Conservation (phyloP, 768 basidiomycete species). For the Tulasnella sp. region DNA sequence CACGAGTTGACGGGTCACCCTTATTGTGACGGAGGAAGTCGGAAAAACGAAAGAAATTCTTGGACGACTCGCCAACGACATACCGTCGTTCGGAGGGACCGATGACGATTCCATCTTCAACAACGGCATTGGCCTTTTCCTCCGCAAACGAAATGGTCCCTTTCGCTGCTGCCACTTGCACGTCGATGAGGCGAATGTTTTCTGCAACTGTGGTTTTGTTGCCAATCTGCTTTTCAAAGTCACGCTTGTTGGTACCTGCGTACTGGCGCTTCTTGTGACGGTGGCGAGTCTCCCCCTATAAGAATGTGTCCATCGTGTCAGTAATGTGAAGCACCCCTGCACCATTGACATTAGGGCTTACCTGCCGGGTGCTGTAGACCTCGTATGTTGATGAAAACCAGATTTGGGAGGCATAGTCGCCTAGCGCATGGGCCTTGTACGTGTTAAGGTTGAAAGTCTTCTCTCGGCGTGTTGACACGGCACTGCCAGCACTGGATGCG, state of each 20-base stretch:
- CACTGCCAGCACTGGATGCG: not conserved
- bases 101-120: too few species aligned
- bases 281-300: conserved; percentile 9
- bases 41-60: too few species aligned
- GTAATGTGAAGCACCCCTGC: not conserved
- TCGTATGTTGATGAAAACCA: not conserved
- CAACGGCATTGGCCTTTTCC: too few species aligned
- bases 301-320: not conserved
- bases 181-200: not conserved
- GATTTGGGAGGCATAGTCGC: conserved; percentile 1
- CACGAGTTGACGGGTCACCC: too few species aligned
- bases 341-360: not conserved
- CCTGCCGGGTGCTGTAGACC: not conserved
- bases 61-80: too few species aligned
- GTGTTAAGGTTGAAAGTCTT: not conserved
- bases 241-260: not conserved
- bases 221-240: not conserved
- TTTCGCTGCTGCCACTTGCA: not conserved
- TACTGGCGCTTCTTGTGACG: not conserved
- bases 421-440: conserved; percentile 14
- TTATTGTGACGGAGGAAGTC: too few species aligned
- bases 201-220: not conserved
- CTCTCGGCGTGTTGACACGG: not conserved
- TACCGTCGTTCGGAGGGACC: too few species aligned
- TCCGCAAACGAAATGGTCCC: not conserved